Conservation (phyloP, 2,329 filamentous ascomycete genomes). For the Canariomyces notabilis region DNA sequence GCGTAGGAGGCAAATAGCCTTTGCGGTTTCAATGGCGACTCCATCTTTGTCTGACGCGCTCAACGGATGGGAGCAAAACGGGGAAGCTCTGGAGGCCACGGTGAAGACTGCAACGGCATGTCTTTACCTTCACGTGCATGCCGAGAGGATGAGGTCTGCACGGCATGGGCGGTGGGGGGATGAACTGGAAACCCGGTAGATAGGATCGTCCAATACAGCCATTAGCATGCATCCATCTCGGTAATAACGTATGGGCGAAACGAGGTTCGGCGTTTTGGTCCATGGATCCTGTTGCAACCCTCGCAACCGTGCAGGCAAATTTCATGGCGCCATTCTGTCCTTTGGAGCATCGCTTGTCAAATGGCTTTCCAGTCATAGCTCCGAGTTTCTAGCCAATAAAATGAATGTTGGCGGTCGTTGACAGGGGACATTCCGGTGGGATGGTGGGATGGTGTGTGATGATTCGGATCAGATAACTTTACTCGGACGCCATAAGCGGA, state of each 20-base stretch:
- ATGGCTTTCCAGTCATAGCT: conserved; percentile 3
- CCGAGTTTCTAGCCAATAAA: conserved; percentile 16
- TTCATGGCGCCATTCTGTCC: neutral
- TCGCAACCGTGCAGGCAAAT: conserved; percentile 14
- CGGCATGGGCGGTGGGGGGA: no score
- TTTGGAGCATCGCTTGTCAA: neutral
- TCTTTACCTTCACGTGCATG: neutral
- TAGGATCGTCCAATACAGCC: neutral
- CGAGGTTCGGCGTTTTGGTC: neutral
- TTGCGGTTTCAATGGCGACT: conserved; percentile 16
- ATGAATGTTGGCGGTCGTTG: conserved; percentile 4
- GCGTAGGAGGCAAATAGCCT: conserved; percentile 24
- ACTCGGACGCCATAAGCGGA: conserved; percentile 25
- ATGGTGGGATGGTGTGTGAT: conserved; percentile 14
- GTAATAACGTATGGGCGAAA: neutral
- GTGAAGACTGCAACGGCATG: neutral
- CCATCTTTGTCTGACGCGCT: conserved; percentile 6
- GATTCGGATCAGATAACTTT: conserved; percentile 33
- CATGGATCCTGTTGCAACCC: neutral
- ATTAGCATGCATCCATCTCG: neutral
- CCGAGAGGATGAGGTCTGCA: neutral
- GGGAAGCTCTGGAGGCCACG: neutral
- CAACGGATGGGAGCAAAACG: neutral
- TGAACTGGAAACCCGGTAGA: neutral
- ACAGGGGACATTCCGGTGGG: neutral